Conservation (phyloP, 768 basidiomycete genomes). For the Leccinum longicurvipes region DNA sequence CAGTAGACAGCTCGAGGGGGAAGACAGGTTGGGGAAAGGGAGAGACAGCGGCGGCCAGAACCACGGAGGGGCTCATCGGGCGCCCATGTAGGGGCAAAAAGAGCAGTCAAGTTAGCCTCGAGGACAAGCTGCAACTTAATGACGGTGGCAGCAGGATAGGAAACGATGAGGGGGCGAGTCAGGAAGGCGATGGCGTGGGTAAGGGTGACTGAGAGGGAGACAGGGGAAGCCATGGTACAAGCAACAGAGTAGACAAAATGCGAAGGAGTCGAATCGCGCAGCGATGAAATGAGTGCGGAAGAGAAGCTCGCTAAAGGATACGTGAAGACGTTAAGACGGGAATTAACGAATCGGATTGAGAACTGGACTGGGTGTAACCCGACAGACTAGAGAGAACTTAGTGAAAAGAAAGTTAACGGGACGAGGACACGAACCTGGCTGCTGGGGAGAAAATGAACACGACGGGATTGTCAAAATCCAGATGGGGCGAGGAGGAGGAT, state of each 20-base stretch:
- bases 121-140: slow-evolving; percentile 69
- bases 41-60: slow-evolving; percentile 71
- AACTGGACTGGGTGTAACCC: slow-evolving; percentile 23
- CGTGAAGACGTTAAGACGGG: slow-evolving; percentile 26
- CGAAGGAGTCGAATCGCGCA: slow-evolving; percentile 30
- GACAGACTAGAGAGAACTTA: slow-evolving; percentile 22
- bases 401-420: neutral
- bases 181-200: slow-evolving; percentile 73
- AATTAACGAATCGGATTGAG: slow-evolving; percentile 20
- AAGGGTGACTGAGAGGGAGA: slow-evolving; percentile 63
- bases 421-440: slow-evolving; percentile 27
- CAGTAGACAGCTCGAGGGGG: slow-evolving; percentile 71
- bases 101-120: slow-evolving; percentile 67
- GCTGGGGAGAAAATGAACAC: slow-evolving; percentile 12
- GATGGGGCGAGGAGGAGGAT: slow-evolving; percentile 10
- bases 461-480: slow-evolving; percentile 38
- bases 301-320: slow-evolving; percentile 22
- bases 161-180: slow-evolving; percentile 57
- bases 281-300: slow-evolving; percentile 28
- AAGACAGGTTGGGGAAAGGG: slow-evolving; percentile 62
- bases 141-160: slow-evolving; percentile 59
- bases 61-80: slow-evolving; percentile 62
- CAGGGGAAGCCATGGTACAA: slow-evolving; percentile 30
- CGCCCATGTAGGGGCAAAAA: slow-evolving; percentile 66
- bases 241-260: slow-evolving; percentile 14